Percentiles rank a stretch among this genome's conserved stretches.
Evolutionary conservation across 106 monocot genomes (phyloP).

Genomic region (Posidonia australis): DNA sequence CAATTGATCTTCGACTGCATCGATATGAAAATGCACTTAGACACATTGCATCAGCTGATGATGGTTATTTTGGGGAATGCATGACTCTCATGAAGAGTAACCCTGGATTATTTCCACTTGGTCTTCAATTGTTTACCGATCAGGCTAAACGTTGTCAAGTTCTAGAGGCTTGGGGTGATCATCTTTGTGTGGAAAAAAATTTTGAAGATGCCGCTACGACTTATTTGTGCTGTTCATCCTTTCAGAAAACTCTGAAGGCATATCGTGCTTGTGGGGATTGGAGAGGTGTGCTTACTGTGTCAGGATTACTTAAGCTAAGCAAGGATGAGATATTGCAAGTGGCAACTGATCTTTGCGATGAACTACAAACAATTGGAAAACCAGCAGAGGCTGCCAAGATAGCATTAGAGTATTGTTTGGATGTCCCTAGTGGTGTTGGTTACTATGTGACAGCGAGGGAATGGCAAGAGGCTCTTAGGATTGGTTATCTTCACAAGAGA

Average conservation of each 20-base stretch:
- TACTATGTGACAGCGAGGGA: slow-evolving; percentile 68
- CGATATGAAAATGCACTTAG: slow-evolving; percentile 77
- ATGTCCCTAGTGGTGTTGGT: slow-evolving; percentile 45
- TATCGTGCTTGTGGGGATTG: slow-evolving; percentile 78
- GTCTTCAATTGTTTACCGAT: slow-evolving; percentile 56
- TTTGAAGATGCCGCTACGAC: slow-evolving; percentile 76
- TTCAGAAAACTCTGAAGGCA: slow-evolving; percentile 68
- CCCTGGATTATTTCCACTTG: slow-evolving; percentile 73
- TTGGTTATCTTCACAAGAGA: slow-evolving; percentile 45
- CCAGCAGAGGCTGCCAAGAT: slow-evolving; percentile 81
- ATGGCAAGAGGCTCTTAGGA: slow-evolving; percentile 92
- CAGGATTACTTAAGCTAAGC: slow-evolving; percentile 38
- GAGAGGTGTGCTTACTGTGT: slow-evolving; percentile 73
- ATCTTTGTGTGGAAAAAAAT: slow-evolving; percentile 52
- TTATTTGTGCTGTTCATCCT: slow-evolving; percentile 61
- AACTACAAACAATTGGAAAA: slow-evolving; percentile 84
- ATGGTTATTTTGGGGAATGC: slow-evolving; percentile 64
- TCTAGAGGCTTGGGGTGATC: slow-evolving; percentile 86
- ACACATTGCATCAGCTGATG: slow-evolving; percentile 67
- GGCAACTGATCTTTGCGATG: slow-evolving; percentile 83
- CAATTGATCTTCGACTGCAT: slow-evolving; percentile 65
- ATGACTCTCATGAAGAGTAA: slow-evolving; percentile 69
- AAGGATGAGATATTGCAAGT: slow-evolving; percentile 41
- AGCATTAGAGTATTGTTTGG: slow-evolving; percentile 68
- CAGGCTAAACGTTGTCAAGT: slow-evolving; percentile 41